Conservation (phyloP, 768 basidiomycete genomes). For the Lyophyllum decastes region DNA sequence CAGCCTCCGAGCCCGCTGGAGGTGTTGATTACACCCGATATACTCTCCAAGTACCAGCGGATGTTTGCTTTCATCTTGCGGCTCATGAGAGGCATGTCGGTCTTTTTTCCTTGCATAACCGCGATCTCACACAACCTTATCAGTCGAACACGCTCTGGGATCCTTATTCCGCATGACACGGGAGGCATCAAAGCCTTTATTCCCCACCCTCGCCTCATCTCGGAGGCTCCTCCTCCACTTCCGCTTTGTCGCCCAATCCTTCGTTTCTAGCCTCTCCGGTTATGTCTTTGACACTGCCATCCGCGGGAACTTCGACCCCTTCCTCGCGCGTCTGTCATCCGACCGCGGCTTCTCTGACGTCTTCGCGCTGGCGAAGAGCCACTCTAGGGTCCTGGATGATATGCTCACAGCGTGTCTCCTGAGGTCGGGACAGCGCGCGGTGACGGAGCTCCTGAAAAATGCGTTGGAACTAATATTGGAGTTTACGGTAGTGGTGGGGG, state of each 20-base stretch:
- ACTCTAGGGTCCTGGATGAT: conserved; percentile 71
- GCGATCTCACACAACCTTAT: conserved; percentile 1
- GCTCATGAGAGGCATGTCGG: conserved; percentile 66
- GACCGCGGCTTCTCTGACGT: conserved; percentile 58
- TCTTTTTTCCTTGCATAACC: neutral
- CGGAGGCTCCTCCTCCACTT: conserved; percentile 63
- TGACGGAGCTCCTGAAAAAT: conserved; percentile 64
- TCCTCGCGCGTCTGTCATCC: conserved; percentile 46
- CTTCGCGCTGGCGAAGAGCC: conserved; percentile 67
- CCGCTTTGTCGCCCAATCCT: conserved; percentile 72
- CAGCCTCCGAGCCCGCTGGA: conserved; percentile 81
- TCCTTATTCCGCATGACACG: conserved; percentile 68
- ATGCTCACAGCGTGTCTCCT: conserved; percentile 77
- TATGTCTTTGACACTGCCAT: conserved; percentile 87
- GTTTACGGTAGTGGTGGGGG: conserved; percentile 65
- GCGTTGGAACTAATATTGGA: conserved; percentile 68
- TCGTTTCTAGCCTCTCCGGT: conserved; percentile 63
- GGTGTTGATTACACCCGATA: conserved; percentile 66
- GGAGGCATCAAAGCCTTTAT: conserved; percentile 42
- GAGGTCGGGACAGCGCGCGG: conserved; percentile 64
- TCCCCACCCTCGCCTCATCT: conserved; percentile 56
- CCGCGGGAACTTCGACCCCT: conserved; percentile 71
- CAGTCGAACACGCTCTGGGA: conserved; percentile 69
- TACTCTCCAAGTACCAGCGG: conserved; percentile 84
- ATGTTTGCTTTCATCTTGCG: conserved; percentile 81